Conservation (phyloP, 352 stramenopile genomes). For the Globisporangium carolinianum region DNA sequence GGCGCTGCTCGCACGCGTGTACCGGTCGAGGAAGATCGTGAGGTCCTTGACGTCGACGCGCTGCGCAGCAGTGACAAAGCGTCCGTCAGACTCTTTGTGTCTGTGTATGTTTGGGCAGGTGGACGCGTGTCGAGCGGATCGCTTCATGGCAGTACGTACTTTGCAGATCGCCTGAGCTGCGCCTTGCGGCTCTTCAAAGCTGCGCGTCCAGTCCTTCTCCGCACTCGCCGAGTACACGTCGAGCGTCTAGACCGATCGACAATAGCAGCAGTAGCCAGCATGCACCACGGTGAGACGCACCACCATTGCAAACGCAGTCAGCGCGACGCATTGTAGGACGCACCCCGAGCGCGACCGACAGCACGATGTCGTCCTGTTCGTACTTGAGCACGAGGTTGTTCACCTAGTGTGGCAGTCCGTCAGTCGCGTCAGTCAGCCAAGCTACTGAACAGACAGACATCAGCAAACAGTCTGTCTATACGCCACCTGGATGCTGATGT, state of each 20-base stretch:
- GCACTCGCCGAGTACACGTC: conserved; percentile 73
- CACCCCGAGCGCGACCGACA: conserved; percentile 78
- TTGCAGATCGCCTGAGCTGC: conserved; percentile 47
- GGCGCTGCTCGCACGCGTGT: conserved; percentile 28
- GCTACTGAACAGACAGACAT: not conserved
- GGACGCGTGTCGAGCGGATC: no score
- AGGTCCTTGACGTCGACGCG: conserved; percentile 68
- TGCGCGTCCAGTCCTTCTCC: conserved; percentile 42
- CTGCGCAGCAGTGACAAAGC: conserved; percentile 11
- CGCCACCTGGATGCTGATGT: conserved; percentile 64
- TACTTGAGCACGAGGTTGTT: conserved; percentile 89
- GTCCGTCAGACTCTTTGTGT: no score
- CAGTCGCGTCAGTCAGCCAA: not conserved
- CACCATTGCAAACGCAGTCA: not conserved
- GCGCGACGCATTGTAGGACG: not conserved
- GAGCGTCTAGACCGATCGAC: conserved; percentile 29
- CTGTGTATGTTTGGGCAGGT: no score
- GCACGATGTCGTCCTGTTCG: conserved; percentile 80
- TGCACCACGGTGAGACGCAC: not conserved
- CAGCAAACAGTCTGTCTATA: no score
- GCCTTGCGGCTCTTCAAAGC: conserved; percentile 60
- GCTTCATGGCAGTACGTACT: conserved; percentile 11
- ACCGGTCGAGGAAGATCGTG: conserved; percentile 81
- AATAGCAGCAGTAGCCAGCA: not conserved
- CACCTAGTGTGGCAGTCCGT: conserved; percentile 21